A percentile compares a stretch with the other conserved stretches of the same genome.
Evolutionary conservation across 345 rosid genomes (phyloP).

Genomic region (Populus tremula): DNA sequence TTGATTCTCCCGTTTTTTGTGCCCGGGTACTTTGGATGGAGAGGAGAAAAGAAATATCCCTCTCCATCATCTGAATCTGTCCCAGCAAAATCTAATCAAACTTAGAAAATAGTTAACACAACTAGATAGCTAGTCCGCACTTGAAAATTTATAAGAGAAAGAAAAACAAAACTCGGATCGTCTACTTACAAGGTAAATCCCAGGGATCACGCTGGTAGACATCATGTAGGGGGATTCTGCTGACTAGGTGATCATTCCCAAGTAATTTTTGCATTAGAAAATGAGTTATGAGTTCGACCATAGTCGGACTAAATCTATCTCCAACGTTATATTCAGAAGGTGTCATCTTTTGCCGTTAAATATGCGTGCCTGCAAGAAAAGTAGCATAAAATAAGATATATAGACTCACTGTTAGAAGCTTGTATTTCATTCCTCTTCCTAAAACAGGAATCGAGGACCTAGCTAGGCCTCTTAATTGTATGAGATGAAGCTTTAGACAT

Average conservation of each 20-base stretch:
- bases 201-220: neutral
- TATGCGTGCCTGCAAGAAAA: neutral
- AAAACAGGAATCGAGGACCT: neutral
- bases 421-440: neutral
- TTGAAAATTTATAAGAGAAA: neutral
- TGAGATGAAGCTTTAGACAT: too few species aligned
- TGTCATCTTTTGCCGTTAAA: neutral
- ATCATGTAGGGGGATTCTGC: neutral
- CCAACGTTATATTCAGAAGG: neutral
- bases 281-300: neutral
- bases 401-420: neutral
- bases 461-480: too few species aligned
- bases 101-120: neutral
- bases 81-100: neutral
- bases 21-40: neutral
- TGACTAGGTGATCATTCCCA: neutral
- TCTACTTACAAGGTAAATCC: neutral
- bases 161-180: neutral
- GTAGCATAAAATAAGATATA: too few species aligned
- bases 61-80: neutral
- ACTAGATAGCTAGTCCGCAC: neutral
- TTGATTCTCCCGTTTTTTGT: neutral
- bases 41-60: neutral
- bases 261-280: neutral
- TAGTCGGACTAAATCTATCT: neutral